Evolutionary conservation across 345 rosid genomes (phyloP), one percentile per base, ranked within the genome.

Genomic region (Salix viminalis): DNA sequence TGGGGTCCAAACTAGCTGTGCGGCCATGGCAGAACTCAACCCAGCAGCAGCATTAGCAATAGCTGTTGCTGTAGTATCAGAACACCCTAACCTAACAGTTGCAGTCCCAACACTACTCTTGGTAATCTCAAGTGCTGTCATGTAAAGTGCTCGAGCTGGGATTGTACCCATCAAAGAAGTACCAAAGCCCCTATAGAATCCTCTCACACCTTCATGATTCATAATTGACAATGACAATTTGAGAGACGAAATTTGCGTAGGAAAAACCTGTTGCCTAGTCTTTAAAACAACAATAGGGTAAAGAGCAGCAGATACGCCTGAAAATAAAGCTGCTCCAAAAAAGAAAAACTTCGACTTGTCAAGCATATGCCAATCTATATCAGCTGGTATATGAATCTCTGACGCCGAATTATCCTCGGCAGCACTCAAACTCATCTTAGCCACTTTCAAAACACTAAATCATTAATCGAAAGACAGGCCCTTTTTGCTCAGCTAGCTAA

Each of bases 361-460:
- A 21, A 95, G 93, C 97, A 90, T 95, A 75, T 95, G 96, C 99
- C 99, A 95, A 77, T 93, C 92, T 32, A 92, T 81, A 78, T 91
- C 98, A 14, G 97, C 94, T 5, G 98, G 97, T 61, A 92, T 61
- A 67, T 88, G 90, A 82, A 91, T 88, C 86, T 90, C 95, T 37
- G 93, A 80, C 2, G 91, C 85, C 79, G 97, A 85, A 79, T 88
- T 90, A 73, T 94, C 92, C 86, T 92, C 97, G 77, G 94, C 87
- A 46, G 95, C 82, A 26, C 91, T 58, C 66, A 94, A 79, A 85
- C 94, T 94, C 97, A 92, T 94, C 82, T 90, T 90, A 82, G 85
- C 92, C 93, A 89, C 92, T 81, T 86, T 65, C 6, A 54, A 19
- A 21, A 7, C 37, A 67, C 67, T 36, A 28, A 23, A 62, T 14